A percentile compares a stretch with the other conserved stretches of the same genome.
Conservation (phyloP, 441 rosid species). For the Gossypium aridum region DNA sequence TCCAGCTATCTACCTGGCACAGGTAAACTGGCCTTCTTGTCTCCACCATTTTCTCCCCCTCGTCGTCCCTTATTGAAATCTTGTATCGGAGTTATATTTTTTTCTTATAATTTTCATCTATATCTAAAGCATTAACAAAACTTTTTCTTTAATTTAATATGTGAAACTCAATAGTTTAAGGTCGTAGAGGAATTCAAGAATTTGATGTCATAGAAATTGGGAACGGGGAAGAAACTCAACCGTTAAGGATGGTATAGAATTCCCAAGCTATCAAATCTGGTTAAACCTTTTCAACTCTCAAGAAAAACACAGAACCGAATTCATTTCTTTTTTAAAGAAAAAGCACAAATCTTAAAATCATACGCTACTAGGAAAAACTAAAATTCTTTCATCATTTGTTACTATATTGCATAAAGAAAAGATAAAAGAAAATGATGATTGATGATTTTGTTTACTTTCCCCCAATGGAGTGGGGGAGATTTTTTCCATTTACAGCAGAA, state of each 20-base stretch:
- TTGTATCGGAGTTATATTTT: too few relatives aligned
- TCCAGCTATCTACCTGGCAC: too few relatives aligned
- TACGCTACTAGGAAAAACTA: not conserved
- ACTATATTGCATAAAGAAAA: not conserved
- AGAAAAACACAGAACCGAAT: not conserved
- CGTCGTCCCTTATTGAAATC: too few relatives aligned
- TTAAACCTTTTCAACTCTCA: not conserved
- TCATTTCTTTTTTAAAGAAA: not conserved
- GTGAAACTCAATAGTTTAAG: not conserved
- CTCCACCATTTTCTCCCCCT: too few relatives aligned
- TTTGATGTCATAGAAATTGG: not conserved
- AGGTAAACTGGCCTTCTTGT: too few relatives aligned
- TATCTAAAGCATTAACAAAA: too few relatives aligned
- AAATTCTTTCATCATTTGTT: not conserved
- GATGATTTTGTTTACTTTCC: conserved; percentile 2
- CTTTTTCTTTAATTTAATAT: not conserved
- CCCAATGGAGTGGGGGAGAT: conserved; percentile 9
- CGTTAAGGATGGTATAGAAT: not conserved
- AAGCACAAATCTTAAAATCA: not conserved
- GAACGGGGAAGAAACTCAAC: not conserved
- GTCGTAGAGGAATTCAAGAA: not conserved
- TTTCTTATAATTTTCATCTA: too few relatives aligned
- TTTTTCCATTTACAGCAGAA: conserved; percentile 21
- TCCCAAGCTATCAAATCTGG: not conserved
- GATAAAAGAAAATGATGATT: not conserved